Evolutionary conservation across 495 filamentous ascomycete species (phyloP).

Genomic region (Xylaria sp.): DNA sequence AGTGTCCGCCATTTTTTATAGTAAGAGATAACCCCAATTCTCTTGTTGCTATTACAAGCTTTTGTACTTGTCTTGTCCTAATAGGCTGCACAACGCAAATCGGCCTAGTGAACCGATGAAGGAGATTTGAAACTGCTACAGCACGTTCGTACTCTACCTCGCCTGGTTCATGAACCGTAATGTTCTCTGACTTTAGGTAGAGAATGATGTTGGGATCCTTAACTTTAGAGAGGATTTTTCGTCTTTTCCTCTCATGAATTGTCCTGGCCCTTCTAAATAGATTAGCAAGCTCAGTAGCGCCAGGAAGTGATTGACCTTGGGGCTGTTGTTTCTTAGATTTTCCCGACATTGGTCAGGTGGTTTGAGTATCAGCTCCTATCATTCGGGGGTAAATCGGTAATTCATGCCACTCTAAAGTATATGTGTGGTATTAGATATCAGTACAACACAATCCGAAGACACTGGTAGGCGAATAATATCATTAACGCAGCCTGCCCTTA

Average conservation of each 20-base stretch:
- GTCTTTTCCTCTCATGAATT: neutral
- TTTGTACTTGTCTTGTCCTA: neutral
- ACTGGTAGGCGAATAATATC: too few species aligned
- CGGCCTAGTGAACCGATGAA: conserved; percentile 32
- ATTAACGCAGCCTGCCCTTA: too few species aligned
- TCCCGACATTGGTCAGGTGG: too few species aligned
- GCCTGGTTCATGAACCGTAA: conserved; percentile 19
- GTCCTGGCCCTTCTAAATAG: too few species aligned
- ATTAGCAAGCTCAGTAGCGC: too few species aligned
- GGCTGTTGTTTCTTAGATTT: too few species aligned
- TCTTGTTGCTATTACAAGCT: neutral
- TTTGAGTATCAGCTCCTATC: too few species aligned
- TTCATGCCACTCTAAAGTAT: too few species aligned
- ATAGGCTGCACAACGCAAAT: conserved; percentile 35
- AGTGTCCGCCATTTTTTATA: neutral
- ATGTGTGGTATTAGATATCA: too few species aligned
- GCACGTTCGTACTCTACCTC: conserved; percentile 26
- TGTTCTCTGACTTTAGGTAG: neutral
- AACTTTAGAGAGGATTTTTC: neutral
- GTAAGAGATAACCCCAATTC: neutral
- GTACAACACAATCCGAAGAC: too few species aligned
- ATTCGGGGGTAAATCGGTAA: too few species aligned
- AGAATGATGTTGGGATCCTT: neutral
- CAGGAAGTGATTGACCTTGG: too few species aligned
- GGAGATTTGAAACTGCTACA: conserved; percentile 37